Evolutionary conservation across 2,329 filamentous ascomycete genomes (phyloP).

Genomic region (Cladosporium sp.): DNA sequence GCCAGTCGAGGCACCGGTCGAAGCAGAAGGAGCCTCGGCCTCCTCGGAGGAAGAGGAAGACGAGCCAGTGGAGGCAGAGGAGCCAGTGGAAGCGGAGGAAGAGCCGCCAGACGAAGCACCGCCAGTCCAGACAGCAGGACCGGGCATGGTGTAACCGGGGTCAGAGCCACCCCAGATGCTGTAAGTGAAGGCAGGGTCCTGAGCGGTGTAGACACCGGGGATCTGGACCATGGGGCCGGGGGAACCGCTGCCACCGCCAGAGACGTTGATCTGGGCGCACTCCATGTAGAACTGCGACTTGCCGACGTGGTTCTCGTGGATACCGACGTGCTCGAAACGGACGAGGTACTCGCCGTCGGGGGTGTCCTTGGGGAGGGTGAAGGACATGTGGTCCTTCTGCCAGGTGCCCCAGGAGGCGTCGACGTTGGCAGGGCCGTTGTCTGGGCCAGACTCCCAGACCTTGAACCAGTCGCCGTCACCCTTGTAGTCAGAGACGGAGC

Average conservation of each 20-base stretch:
- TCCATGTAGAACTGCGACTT: slow-evolving; percentile 24
- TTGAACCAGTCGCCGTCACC: slow-evolving; percentile 27
- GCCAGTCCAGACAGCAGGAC: slow-evolving; percentile 22
- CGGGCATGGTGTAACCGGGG: slow-evolving; percentile 23
- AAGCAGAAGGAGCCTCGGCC: neutral
- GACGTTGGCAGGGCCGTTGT: slow-evolving; percentile 17
- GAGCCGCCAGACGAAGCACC: slow-evolving; percentile 15
- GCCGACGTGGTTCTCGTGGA: slow-evolving; percentile 25
- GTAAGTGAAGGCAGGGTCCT: slow-evolving; percentile 26
- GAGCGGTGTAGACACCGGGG: slow-evolving; percentile 26
- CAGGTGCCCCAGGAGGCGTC: slow-evolving; percentile 22
- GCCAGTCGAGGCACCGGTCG: neutral
- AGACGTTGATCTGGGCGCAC: slow-evolving; percentile 26
- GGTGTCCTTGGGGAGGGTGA: slow-evolving; percentile 21
- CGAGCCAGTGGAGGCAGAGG: neutral
- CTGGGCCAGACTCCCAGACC: slow-evolving; percentile 21
- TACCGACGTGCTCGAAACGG: slow-evolving; percentile 23
- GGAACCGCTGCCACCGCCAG: slow-evolving; percentile 23
- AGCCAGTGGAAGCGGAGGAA: slow-evolving; percentile 5
- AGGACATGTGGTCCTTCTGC: slow-evolving; percentile 22
- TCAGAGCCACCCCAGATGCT: slow-evolving; percentile 24
- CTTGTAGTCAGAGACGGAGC: slow-evolving; percentile 22
- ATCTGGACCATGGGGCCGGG: slow-evolving; percentile 25
- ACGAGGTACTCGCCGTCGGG: slow-evolving; percentile 25
- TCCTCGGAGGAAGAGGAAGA: neutral